These are phyloP conservation scores for Globisporangium polare DNA, from an alignment of 352 stramenopile species.

Conservation along the genomic window DNA sequence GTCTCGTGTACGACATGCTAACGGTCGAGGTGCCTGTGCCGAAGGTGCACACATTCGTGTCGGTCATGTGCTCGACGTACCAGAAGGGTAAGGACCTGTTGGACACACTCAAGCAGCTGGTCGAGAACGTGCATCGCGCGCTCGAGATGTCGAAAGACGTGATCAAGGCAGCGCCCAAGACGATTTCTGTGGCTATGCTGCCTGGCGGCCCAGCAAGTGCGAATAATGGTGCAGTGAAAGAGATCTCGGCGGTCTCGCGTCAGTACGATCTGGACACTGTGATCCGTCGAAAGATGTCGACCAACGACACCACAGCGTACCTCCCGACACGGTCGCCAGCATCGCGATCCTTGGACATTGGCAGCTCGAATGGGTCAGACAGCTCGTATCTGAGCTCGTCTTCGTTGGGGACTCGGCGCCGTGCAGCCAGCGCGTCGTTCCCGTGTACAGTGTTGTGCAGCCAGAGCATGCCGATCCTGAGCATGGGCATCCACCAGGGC, in stretches of 20 bases:
- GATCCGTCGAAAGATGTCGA: conserved; percentile 75
- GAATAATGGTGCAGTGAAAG: conserved; percentile 10
- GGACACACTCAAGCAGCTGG: conserved; percentile 71
- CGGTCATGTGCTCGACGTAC: conserved; percentile 82
- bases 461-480: conserved; percentile 39
- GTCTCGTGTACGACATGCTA: conserved; percentile 84
- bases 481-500: conserved; percentile 41
- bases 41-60: conserved; percentile 76
- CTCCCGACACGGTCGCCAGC: conserved; percentile 9
- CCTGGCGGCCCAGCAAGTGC: neutral
- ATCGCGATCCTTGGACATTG: conserved; percentile 4
- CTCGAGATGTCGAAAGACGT: conserved; percentile 78
- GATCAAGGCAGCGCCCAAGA: conserved; percentile 28
- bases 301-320: conserved; percentile 28
- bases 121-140: conserved; percentile 76
- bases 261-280: conserved; percentile 79
- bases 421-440: conserved; percentile 12
- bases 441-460: conserved; percentile 13
- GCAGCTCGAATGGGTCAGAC: neutral
- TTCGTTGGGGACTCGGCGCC: neutral
- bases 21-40: conserved; percentile 68
- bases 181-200: conserved; percentile 4
- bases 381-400: neutral
- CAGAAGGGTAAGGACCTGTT: conserved; percentile 66
- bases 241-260: conserved; percentile 37